Evolutionary conservation across 352 stramenopile species (phyloP).

Genomic region (Phytopythium vexans): DNA sequence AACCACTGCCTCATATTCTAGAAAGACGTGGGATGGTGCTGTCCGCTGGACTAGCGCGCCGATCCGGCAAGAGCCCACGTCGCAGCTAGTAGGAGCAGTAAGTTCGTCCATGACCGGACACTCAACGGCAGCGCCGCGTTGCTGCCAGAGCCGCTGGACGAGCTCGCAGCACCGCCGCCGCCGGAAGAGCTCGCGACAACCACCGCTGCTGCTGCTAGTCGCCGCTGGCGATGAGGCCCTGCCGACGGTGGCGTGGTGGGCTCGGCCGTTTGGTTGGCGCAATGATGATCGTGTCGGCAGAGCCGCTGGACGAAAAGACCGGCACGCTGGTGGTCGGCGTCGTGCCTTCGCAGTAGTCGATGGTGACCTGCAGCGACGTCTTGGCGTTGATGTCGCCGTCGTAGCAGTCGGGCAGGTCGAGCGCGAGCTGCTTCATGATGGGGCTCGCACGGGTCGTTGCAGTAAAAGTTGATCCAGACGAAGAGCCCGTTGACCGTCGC

Average conservation of each 20-base stretch:
- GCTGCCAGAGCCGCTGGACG: no score
- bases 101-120: no score
- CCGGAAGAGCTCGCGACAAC: not conserved
- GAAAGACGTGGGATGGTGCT: no score
- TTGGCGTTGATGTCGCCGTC: not conserved
- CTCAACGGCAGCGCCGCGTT: no score
- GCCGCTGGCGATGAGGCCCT: not conserved
- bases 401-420: slow-evolving; percentile 2
- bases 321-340: not conserved
- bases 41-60: no score
- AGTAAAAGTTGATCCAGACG: slow-evolving; percentile 3
- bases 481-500: slow-evolving; percentile 2
- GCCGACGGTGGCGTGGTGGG: not conserved
- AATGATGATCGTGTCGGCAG: slow-evolving; percentile 4
- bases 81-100: no score
- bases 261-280: not conserved
- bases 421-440: slow-evolving; percentile 1
- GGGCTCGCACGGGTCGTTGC: slow-evolving; percentile 2
- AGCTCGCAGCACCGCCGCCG: no score
- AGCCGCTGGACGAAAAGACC: not conserved
- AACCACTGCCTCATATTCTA: no score
- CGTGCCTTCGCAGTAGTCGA: not conserved
- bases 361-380: not conserved
- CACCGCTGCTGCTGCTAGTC: not conserved
- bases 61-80: no score